Evolutionary conservation across 2,329 filamentous ascomycete genomes (phyloP).

Genomic region (Scedosporium apiospermum): DNA sequence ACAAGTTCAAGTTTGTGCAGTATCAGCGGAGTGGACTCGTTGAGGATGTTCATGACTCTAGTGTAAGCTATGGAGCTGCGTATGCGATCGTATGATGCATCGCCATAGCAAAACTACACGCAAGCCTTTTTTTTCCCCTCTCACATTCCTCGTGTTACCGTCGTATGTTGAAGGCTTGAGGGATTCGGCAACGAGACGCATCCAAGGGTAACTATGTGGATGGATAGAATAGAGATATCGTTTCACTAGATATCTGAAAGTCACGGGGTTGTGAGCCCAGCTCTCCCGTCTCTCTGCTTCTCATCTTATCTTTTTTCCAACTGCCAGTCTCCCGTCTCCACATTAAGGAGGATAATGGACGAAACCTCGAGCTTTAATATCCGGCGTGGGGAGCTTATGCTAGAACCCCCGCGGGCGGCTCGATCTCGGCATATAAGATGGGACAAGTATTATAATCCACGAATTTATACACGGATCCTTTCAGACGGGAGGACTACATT

Average conservation of each 20-base stretch:
- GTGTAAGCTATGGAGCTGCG: constrained; percentile 91
- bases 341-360: neutral
- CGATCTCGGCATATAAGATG: neutral
- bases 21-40: constrained; percentile 83
- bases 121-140: neutral
- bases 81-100: constrained; percentile 60
- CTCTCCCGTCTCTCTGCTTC: neutral
- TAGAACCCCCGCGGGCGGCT: neutral
- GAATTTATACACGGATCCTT: neutral
- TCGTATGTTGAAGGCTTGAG: neutral
- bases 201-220: neutral
- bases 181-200: neutral
- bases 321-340: neutral
- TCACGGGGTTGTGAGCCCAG: neutral
- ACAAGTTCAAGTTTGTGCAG: constrained; percentile 66
- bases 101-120: neutral
- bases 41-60: constrained; percentile 59
- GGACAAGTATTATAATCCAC: neutral
- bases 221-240: neutral
- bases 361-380: neutral
- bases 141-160: neutral
- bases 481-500: neutral
- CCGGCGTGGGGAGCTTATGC: neutral
- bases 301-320: neutral
- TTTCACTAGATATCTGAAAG: neutral